Evolutionary conservation across 257 asterid species (phyloP), one percentile per base, ranked within the genome.

Genomic region (Nicotiana paniculata): DNA sequence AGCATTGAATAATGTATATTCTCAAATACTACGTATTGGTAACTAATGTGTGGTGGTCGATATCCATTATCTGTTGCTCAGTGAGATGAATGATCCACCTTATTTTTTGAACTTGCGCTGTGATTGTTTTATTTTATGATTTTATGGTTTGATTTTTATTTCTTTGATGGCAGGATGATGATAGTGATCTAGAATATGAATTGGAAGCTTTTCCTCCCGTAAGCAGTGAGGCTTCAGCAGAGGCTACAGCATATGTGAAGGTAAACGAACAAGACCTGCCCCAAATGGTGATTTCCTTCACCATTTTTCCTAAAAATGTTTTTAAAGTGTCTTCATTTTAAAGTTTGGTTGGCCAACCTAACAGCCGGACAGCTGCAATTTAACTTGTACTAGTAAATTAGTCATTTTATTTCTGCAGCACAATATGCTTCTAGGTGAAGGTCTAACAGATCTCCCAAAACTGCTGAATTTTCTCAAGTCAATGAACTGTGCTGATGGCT

Each of bases 241-340:
- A 93, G 89, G 97, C 97, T 66, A 88, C 94, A 3, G 95, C 98
- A 13, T 95, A 87, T 86, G 98, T 90, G 81, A 95, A 92, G 89
- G 98, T 91, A 83, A 48, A 18, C 54, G 12, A 9, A 80, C 13
- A 24, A 21, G 77, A 68, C 30, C 77, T 68, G 17, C 77, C 30
- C 77, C 18, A 59, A 24, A 72, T 70, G 77, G 12, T 21, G 59
- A 6, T 46, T 18, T 72, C 79, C 37, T 72, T 72, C 58, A 39
- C 78, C 78, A 46, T 24, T 24, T 65, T 43, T 72, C 37, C 16
- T 48, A 6, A 26, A 39, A 24, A 46, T 26, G 39, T 48, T 39
- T 69, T 46, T 24, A 13, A 74, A 13, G 79, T 6, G 59, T 62
- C 62, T 74, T 26, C 79, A 48, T 26, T 30, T 11, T 48, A 46